Percentiles rank a stretch among this genome's conserved stretches.
Evolutionary conservation across 2,329 filamentous ascomycete species (phyloP).

Genomic region (Sporothrix curviconia): DNA sequence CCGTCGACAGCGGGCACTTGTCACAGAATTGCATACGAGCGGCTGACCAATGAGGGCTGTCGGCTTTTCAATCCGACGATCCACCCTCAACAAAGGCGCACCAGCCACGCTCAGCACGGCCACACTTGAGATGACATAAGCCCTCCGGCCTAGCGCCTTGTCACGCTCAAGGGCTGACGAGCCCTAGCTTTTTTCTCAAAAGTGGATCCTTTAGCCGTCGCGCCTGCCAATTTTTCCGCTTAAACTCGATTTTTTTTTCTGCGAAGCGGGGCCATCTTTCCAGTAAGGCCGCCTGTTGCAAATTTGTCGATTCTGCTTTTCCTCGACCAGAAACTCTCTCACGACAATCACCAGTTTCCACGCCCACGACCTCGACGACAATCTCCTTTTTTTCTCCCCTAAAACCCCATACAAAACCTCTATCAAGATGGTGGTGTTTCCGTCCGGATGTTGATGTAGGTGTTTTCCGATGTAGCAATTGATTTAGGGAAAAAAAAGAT

Average conservation of each 20-base stretch:
- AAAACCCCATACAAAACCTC: conserved; percentile 16
- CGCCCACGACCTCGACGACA: conserved; percentile 6
- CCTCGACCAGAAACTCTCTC: neutral
- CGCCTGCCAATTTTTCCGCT: neutral
- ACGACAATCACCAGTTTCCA: conserved; percentile 13
- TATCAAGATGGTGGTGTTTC: conserved; percentile 67
- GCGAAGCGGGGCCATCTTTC: conserved; percentile 1
- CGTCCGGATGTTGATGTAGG: conserved; percentile 81
- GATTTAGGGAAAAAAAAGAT: conserved; percentile 1
- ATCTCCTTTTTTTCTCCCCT: neutral
- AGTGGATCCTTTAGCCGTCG: neutral
- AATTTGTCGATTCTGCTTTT: conserved; percentile 3
- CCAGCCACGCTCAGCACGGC: conserved; percentile 11
- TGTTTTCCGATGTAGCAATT: conserved; percentile 28
- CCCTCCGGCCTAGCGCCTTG: neutral
- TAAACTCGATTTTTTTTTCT: conserved; percentile 3
- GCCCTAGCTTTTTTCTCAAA: neutral
- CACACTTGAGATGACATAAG: neutral
- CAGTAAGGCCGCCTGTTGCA: neutral
- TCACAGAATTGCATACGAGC: too few species aligned
- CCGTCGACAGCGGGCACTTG: too few species aligned
- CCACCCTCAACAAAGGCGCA: neutral
- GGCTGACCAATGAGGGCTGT: conserved; percentile 3
- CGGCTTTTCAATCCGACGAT: conserved; percentile 10
- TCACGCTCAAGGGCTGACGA: neutral